Percentiles rank a stretch among this genome's conserved stretches.
phyloP scores from a whole-genome alignment of 495 filamentous ascomycete species.

The Cladorrhinum samala region DNA sequence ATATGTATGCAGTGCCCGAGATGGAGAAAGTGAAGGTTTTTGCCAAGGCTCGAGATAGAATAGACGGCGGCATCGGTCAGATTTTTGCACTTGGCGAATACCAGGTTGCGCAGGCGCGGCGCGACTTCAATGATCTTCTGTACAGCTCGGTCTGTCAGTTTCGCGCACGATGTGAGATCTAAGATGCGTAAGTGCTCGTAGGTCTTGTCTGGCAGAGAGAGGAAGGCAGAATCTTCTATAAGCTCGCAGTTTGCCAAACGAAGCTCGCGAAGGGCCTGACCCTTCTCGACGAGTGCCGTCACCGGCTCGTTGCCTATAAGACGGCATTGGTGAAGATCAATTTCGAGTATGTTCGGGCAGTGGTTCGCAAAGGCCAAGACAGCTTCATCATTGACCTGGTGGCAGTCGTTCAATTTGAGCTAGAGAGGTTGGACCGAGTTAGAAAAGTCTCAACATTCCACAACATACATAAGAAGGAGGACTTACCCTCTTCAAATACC shows the following conservation, averaged over 20 bases:
- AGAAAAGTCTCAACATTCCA: slow-evolving; percentile 18
- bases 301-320: slow-evolving; percentile 74
- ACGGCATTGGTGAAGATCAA: slow-evolving; percentile 85
- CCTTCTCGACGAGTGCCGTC: slow-evolving; percentile 66
- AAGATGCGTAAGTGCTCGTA: slow-evolving; percentile 89
- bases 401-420: slow-evolving; percentile 91
- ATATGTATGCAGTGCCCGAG: slow-evolving; percentile 89
- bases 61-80: slow-evolving; percentile 87
- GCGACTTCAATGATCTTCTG: slow-evolving; percentile 80
- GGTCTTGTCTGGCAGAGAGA: slow-evolving; percentile 57
- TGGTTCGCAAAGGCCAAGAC: slow-evolving; percentile 79
- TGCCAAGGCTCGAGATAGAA: slow-evolving; percentile 81
- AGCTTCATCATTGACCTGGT: slow-evolving; percentile 68
- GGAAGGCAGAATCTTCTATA: slow-evolving; percentile 79
- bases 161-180: slow-evolving; percentile 81
- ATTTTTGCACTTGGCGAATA: slow-evolving; percentile 87
- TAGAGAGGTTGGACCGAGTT: no score
- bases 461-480: not conserved
- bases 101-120: slow-evolving; percentile 83
- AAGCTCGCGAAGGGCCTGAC: slow-evolving; percentile 79
- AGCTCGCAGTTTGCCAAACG: slow-evolving; percentile 76
- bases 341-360: slow-evolving; percentile 90
- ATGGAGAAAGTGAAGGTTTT: slow-evolving; percentile 94
- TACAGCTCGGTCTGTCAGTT: slow-evolving; percentile 77
- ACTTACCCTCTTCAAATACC: slow-evolving; percentile 78